Base-by-base conservation (phyloP, 1,139 yeast genomes). In the Spathaspora jeffriesii region DNA sequence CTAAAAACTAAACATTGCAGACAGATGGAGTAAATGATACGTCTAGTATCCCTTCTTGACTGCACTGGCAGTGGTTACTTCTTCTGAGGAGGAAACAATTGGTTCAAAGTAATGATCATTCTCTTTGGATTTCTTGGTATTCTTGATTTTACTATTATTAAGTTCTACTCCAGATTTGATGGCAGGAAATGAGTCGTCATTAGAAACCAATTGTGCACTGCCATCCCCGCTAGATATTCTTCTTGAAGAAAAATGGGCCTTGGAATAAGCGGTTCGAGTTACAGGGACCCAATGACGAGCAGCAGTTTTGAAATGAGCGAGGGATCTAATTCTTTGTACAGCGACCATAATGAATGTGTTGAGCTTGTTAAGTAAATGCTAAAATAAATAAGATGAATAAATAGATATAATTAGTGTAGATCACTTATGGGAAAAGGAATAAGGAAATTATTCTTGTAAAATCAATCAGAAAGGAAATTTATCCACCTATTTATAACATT, bases 221-320 rank as follows among this genome's bases (percentile, higher is more conserved):
- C 70, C 70, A 53, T 70, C 66, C 59, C 68, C 70, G 43, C 72
- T 65, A 42, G 61, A 63, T 56, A 76, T 64, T 55, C 71, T 76
- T 49, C 60, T 65, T 2, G 77, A 70, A 28, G 77, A 71, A 50
- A 71, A 72, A 54, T 57, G 64, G 25, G 48, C 50, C 28, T 43
- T 52, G 25, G 52, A 46, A 36, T 37, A 51, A 50, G 47, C 53
- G 44, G 40, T 21, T 42, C 39, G 39, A 23, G 43, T 27, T 20
- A 60, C 55, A 47, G 79, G 78, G 23, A 74, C 57, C 78, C 78
- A 74, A 55, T 77, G 73, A 56, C 77, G 70, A 46, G 78, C 61
- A 50, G 78, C 77, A 46, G 79, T 72, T 57, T 68, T 71, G 61
- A 65, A 70, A 30, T 71, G 58, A 40, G 75, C 59, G 40, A 73